Evolutionary conservation across 2,329 filamentous ascomycete species (phyloP).

Genomic region (Pochonia chlamydosporia): DNA sequence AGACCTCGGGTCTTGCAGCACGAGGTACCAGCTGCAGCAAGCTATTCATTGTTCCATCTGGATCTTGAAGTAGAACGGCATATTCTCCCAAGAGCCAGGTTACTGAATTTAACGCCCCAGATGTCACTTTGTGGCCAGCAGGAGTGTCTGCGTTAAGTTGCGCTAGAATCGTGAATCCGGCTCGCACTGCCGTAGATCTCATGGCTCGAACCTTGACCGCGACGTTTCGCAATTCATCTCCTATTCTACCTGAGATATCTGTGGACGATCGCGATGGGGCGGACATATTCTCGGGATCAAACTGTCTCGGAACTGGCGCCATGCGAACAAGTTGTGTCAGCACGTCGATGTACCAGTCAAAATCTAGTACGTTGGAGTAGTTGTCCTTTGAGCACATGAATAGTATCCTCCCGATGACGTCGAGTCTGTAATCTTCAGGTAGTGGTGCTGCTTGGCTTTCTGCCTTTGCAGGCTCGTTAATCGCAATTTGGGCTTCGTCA

Average conservation of each 20-base stretch:
- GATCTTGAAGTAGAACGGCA: conserved; percentile 61
- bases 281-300: conserved; percentile 26
- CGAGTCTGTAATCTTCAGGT: conserved; percentile 78
- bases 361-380: conserved; percentile 80
- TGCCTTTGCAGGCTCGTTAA: conserved; percentile 27
- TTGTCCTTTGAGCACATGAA: conserved; percentile 87
- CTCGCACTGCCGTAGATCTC: conserved; percentile 71
- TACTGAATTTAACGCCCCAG: conserved; percentile 66
- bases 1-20: conserved; percentile 54
- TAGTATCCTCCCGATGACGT: conserved; percentile 76
- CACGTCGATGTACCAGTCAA: conserved; percentile 96
- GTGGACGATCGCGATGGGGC: conserved; percentile 18
- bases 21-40: conserved; percentile 62
- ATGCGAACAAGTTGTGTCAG: conserved; percentile 78
- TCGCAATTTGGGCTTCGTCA: conserved; percentile 40
- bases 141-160: conserved; percentile 49
- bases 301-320: conserved; percentile 44
- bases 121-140: conserved; percentile 50
- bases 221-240: conserved; percentile 80
- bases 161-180: conserved; percentile 70
- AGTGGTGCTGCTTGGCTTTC: conserved; percentile 51
- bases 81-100: conserved; percentile 90
- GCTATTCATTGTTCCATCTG: conserved; percentile 67
- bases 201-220: conserved; percentile 87
- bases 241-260: conserved; percentile 65